Base-by-base conservation (phyloP, 805 yeast species). In the Candida yuanshanica region DNA sequence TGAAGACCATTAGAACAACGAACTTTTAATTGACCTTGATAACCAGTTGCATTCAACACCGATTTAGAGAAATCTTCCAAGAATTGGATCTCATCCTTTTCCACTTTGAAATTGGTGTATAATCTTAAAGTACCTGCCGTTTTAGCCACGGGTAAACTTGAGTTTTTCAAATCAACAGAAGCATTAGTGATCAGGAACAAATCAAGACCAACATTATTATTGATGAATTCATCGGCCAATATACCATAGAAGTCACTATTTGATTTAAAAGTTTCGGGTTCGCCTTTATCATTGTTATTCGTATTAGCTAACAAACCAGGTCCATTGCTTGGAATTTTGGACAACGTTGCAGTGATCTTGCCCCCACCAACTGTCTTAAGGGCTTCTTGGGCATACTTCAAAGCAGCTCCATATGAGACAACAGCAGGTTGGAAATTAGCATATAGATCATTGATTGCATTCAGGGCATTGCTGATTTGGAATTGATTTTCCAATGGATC, bases 1-100 rank as follows among this genome's bases (percentile, higher is more conserved):
- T 86, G 95, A 39, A 93, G 66, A 0, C 98, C 98, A 48, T 75
- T 79, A 1, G 97, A 88, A 52, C 90, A 83, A 49, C 99, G 83
- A 20, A 89, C 75, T 55, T 89, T 89, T 48, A 91, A 63, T 49
- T 83, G 83, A 5, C 85, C 90, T 59, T 86, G 93, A 52, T 83
- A 83, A 5, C 95, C 98, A 5, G 63, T 61, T 3, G 75, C 64
- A 20, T 70, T 69, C 2, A 63, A 54, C 13, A 83, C 70, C 7
- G 79, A 66, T 26, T 68, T 64, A n/a, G 69, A 66, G 47, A 83
- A 67, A 20, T 83, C 84, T 34, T 79, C 74, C 9, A 78, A 73
- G 39, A 87, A 68, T 11, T 75, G 69, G 17, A 76, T 60, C 20
- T 86, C 89, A 60, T 93, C 96, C 38, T 84, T 68, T 39, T 77